Base-by-base conservation (phyloP, 2,329 filamentous ascomycete genomes). In the Trichoderma gracile region DNA sequence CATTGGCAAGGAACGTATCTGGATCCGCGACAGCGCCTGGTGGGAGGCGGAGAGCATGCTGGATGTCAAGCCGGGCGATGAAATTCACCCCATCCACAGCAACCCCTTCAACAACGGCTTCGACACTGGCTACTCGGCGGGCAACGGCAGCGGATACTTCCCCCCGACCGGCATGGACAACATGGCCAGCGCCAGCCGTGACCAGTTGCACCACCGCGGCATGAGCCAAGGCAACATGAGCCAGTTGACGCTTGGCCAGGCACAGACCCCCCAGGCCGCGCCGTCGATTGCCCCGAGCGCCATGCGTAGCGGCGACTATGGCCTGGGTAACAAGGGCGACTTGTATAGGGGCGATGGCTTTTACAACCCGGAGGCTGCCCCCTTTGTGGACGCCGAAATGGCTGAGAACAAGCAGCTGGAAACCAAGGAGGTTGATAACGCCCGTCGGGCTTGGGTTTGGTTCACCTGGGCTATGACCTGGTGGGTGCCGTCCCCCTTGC, bases 31-130 rank as follows among this genome's bases (percentile, higher is more conserved):
- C 77, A 84, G 81, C 64, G 91, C 93, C 2, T 99, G 95, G 94
- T 98, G 94, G 94, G 94, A 98, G 77, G 94, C 93, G 5, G 95
- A 99, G 78, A 91, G 86, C 67, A 96, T 97, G 90, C 87, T 98
- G 30, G 95, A 99, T 72, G 82, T 96, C 71, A 94, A 95, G 77
- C 86, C 89, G 1, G 81, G 84, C 60, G 84, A 87, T 46, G 76
- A 76, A 50, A 66, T 74, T 25, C 74, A 73, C 9, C 71, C 69
- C 8, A 72, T 77, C 30, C 82, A 82, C 30, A 83, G 79, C 50
- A 85, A 84, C 66, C 77, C 77, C 1, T 78, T 78, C 54, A 72
- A 69, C 52, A 72, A 71, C 5, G 75, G 74, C 5, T 84, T 93
- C 68, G 91, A 93, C 38, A 88, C 86, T 3, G 86, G 87, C 56